phyloP scores from a whole-genome alignment of 2,329 filamentous ascomycete genomes.

The Sclerotinia spermophila region DNA sequence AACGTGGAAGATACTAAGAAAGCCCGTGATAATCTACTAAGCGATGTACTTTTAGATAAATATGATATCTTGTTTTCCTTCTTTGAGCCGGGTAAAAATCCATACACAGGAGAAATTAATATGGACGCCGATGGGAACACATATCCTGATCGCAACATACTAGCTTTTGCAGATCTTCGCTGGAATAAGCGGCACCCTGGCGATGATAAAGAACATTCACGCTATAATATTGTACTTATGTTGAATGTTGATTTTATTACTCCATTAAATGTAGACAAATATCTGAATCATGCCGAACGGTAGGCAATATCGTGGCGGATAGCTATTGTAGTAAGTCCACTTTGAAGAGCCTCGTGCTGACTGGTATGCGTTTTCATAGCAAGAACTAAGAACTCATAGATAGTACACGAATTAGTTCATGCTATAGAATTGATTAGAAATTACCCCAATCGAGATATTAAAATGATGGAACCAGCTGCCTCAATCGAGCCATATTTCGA shows the following conservation, averaged over 20 bases:
- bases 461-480: background rate
- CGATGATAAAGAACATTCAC: background rate
- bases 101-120: background rate
- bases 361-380: background rate
- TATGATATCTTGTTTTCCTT: background rate
- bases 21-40: background rate
- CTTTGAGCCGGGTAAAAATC: background rate
- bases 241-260: background rate
- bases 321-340: background rate
- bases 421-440: background rate
- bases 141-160: background rate
- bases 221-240: background rate
- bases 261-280: background rate
- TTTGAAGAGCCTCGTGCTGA: background rate
- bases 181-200: background rate
- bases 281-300: background rate
- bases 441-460: background rate
- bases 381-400: background rate
- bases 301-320: background rate
- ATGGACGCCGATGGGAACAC: background rate
- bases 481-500: constrained; percentile 20
- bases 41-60: background rate
- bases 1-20: background rate
- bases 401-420: background rate
- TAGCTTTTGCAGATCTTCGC: background rate